Evolutionary conservation across 352 stramenopile species (phyloP).

Genomic region (Globisporangium middletonii): DNA sequence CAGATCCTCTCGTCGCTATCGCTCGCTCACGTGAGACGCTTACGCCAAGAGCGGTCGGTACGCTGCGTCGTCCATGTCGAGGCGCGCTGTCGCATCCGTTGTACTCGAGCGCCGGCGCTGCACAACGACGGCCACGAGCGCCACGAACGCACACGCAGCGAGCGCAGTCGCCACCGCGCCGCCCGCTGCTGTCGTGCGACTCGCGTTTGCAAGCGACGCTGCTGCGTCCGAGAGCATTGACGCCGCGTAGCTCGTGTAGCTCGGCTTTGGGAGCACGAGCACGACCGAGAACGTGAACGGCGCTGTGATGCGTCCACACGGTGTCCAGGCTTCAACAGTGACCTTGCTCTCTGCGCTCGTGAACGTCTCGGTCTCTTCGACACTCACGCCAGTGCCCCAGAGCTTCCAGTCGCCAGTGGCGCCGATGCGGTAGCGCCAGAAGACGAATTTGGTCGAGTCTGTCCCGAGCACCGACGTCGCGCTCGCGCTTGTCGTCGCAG

Average conservation of each 20-base stretch:
- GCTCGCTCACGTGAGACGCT: no score
- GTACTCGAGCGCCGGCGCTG: conserved; percentile 12
- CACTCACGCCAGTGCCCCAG: conserved; percentile 15
- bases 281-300: conserved; percentile 37
- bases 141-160: conserved; percentile 33
- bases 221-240: conserved; percentile 3
- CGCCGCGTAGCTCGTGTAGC: conserved; percentile 1
- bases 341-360: conserved; percentile 33
- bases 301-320: conserved; percentile 33
- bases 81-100: conserved; percentile 4
- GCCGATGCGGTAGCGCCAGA: conserved; percentile 58
- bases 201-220: conserved; percentile 1
- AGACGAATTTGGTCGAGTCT: conserved; percentile 34
- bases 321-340: conserved; percentile 47
- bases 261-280: conserved; percentile 44
- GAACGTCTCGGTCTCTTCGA: conserved; percentile 21
- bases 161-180: conserved; percentile 1
- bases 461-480: conserved; percentile 6
- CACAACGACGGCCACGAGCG: conserved; percentile 34
- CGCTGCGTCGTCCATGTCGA: conserved; percentile 31
- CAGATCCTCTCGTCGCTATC: conserved; percentile 5
- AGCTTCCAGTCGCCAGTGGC: conserved; percentile 27
- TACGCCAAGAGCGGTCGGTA: conserved; percentile 59
- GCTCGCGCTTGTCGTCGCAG: conserved; percentile 21
- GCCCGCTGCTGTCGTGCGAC: conserved; percentile 12